Evolutionary conservation across 1,284 basidiomycete species (phyloP).

Genomic region (Xerocomus minutiporus): DNA sequence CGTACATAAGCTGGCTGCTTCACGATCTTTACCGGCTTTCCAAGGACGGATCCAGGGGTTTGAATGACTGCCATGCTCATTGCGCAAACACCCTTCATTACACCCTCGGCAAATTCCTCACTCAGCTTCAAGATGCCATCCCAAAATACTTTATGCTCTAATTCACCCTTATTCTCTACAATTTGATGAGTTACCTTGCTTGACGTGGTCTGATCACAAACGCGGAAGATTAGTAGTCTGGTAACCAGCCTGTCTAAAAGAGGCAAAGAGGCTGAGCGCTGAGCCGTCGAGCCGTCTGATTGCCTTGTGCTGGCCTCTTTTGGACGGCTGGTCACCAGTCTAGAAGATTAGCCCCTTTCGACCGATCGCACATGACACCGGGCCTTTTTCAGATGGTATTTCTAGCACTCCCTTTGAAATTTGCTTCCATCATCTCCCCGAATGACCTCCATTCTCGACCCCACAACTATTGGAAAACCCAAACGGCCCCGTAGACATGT

Average conservation of each 20-base stretch:
- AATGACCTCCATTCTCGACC: slow-evolving; percentile 58
- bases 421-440: not conserved
- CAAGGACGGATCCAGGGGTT: not conserved
- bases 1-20: slow-evolving; percentile 26
- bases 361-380: not conserved
- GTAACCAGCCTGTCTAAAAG: no score
- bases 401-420: not conserved
- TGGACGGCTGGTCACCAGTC: no score
- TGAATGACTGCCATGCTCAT: not conserved
- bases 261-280: no score
- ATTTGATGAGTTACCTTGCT: not conserved
- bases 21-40: slow-evolving; percentile 19
- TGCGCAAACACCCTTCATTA: not conserved
- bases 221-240: no score
- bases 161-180: not conserved
- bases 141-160: slow-evolving; percentile 13
- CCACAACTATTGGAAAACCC: slow-evolving; percentile 59
- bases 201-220: no score
- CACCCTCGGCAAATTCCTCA: not conserved
- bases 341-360: not conserved
- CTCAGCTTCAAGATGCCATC: slow-evolving; percentile 8
- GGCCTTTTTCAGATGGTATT: not conserved
- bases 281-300: no score
- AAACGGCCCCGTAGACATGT: slow-evolving; percentile 60
- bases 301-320: no score